phyloP scores from a whole-genome alignment of 2,329 filamentous ascomycete species.

The Dactylellina drechsleri region DNA sequence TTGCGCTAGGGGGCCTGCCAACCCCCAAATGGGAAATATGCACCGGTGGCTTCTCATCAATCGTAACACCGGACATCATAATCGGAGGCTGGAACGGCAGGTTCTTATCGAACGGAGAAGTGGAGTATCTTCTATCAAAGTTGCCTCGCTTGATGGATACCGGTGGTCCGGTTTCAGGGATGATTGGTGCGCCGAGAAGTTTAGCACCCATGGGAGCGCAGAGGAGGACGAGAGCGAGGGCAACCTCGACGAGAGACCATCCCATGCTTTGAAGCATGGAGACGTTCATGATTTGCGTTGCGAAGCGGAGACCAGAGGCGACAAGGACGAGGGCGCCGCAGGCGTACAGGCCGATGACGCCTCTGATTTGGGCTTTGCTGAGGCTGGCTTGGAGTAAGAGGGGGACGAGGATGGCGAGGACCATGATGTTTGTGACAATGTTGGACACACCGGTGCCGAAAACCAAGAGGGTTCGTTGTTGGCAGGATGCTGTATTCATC shows the following conservation, averaged over 20 bases:
- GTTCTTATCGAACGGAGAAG: conserved; percentile 45
- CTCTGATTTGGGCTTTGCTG: conserved; percentile 52
- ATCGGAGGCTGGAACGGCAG: conserved; percentile 28
- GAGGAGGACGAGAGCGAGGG: conserved; percentile 57
- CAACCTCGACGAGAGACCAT: conserved; percentile 58
- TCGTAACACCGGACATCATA: conserved; percentile 9
- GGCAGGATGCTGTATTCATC: conserved; percentile 50
- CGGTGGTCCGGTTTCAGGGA: conserved; percentile 48
- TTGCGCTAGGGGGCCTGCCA: conserved; percentile 8
- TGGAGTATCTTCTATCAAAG: conserved; percentile 43
- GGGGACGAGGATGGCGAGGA: conserved; percentile 59
- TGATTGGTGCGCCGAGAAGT: conserved; percentile 55
- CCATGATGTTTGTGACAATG: conserved; percentile 59
- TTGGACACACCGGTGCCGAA: conserved; percentile 58
- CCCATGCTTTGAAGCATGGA: conserved; percentile 58
- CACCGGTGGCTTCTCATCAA: conserved; percentile 8
- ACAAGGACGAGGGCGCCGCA: conserved; percentile 58
- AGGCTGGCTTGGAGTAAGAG: conserved; percentile 57
- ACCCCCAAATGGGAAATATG: conserved; percentile 16
- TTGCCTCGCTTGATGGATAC: conserved; percentile 25
- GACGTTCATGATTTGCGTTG: conserved; percentile 59
- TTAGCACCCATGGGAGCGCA: conserved; percentile 58
- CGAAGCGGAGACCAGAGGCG: conserved; percentile 59
- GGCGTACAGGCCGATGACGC: conserved; percentile 56
- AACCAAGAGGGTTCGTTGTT: conserved; percentile 55